Evolutionary conservation across 2,329 filamentous ascomycete species (phyloP).

Genomic region (Cladosporium sp.): DNA sequence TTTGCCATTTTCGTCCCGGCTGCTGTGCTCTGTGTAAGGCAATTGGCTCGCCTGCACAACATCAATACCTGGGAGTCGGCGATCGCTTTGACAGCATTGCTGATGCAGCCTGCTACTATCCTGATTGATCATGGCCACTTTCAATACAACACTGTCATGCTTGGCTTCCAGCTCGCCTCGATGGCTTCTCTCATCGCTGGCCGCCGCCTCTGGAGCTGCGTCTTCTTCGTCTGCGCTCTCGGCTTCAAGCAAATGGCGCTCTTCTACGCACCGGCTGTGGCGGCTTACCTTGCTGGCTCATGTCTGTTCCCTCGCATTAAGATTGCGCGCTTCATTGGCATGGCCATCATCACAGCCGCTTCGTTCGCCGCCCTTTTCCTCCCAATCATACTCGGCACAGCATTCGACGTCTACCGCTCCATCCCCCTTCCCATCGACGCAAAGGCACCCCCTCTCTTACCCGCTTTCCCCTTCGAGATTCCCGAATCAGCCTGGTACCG

Average conservation of each 20-base stretch:
- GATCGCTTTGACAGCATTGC: conserved; percentile 80
- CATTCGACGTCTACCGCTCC: conserved; percentile 65
- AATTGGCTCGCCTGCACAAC: conserved; percentile 70
- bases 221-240: conserved; percentile 91
- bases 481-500: conserved; percentile 65
- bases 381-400: conserved; percentile 68
- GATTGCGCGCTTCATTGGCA: conserved; percentile 64
- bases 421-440: conserved; percentile 52
- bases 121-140: conserved; percentile 95
- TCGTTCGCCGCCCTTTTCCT: conserved; percentile 73
- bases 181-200: conserved; percentile 86
- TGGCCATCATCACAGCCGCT: conserved; percentile 66
- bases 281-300: conserved; percentile 83
- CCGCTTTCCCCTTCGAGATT: conserved; percentile 57
- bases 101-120: conserved; percentile 88
- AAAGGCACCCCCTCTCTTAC: conserved; percentile 54
- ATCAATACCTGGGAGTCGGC: conserved; percentile 75
- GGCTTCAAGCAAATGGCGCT: conserved; percentile 99
- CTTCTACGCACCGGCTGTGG: conserved; percentile 92
- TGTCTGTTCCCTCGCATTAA: conserved; percentile 75
- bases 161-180: conserved; percentile 80
- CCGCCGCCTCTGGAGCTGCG: conserved; percentile 78
- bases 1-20: conserved; percentile 87
- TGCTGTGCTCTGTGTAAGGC: conserved; percentile 76
- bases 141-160: conserved; percentile 98